Percentiles rank a stretch among this genome's conserved stretches.
These are phyloP conservation scores for Fusarium sp. DNA, from an alignment of 2,329 filamentous ascomycete genomes.

Conservation along the genomic window DNA sequence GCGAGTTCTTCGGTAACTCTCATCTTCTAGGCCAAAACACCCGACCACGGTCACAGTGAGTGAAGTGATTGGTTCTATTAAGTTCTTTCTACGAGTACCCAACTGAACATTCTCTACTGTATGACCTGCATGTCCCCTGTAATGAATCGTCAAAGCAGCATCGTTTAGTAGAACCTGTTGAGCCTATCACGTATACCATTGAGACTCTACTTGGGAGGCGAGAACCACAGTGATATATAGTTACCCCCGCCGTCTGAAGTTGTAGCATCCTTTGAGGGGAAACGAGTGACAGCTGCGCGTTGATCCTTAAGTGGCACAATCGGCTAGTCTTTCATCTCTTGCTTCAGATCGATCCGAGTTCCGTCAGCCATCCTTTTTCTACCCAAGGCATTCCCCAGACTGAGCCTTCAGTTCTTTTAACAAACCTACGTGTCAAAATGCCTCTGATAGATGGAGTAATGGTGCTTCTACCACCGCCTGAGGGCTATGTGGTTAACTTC, in stretches of 20 bases:
- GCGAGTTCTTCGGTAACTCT: not conserved
- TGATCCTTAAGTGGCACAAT: not conserved
- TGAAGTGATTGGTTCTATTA: not conserved
- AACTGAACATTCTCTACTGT: not conserved
- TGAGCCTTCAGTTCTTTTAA: not conserved
- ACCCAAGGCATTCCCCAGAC: not conserved
- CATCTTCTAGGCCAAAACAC: not conserved
- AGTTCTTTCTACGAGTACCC: not conserved
- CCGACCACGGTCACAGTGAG: not conserved
- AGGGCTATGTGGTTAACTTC: conserved; percentile 49
- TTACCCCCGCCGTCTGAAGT: not conserved
- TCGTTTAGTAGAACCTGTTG: not conserved
- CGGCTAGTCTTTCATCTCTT: not conserved
- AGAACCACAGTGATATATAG: not conserved
- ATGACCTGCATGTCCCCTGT: not conserved
- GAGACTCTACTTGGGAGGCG: not conserved
- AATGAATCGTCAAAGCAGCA: not conserved
- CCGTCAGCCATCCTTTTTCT: not conserved
- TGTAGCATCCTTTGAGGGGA: not conserved
- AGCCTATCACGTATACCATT: not conserved
- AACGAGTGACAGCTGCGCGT: not conserved
- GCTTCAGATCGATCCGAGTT: not conserved
- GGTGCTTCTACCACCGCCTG: conserved; percentile 40
- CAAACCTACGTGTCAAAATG: conserved; percentile 19
- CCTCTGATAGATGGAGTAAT: conserved; percentile 24